Evolutionary conservation across 2,329 filamentous ascomycete species (phyloP).

Genomic region (Stemphylium lycopersici): DNA sequence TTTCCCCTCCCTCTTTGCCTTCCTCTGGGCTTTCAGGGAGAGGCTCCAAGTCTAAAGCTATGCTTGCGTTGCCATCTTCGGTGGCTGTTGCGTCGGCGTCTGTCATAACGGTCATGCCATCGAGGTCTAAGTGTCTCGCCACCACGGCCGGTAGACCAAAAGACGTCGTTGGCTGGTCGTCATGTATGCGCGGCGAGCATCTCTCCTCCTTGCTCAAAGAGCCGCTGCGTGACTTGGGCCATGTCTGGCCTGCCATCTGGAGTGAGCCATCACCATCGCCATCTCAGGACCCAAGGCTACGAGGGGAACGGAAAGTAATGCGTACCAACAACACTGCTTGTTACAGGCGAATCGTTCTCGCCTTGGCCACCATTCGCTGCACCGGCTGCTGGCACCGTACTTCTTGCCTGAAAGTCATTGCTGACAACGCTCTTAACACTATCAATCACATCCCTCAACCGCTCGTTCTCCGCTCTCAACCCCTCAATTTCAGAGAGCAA

Average conservation of each 20-base stretch:
- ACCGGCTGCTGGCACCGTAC: slow-evolving; percentile 3
- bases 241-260: slow-evolving; percentile 31
- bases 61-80: slow-evolving; percentile 9
- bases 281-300: slow-evolving; percentile 2
- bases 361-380: slow-evolving; percentile 9
- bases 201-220: slow-evolving; percentile 27
- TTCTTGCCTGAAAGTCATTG: slow-evolving; percentile 20
- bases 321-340: slow-evolving; percentile 35
- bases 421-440: slow-evolving; percentile 43
- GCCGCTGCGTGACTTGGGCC: slow-evolving; percentile 25
- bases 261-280: slow-evolving; percentile 23
- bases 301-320: slow-evolving; percentile 8
- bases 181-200: slow-evolving; percentile 16
- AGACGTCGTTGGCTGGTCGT: slow-evolving; percentile 6
- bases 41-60: slow-evolving; percentile 23
- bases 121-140: slow-evolving; percentile 32
- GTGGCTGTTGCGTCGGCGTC: slow-evolving; percentile 9
- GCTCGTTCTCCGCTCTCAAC: slow-evolving; percentile 43
- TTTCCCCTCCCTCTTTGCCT: slow-evolving; percentile 12
- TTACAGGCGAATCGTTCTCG: slow-evolving; percentile 22
- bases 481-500: slow-evolving; percentile 41
- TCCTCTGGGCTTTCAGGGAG: slow-evolving; percentile 21
- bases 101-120: slow-evolving; percentile 41
- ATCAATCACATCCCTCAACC: slow-evolving; percentile 42
- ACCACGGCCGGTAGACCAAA: not conserved